Conservation (phyloP, 1,139 yeast species). For the Saccharomyces hybrid region DNA sequence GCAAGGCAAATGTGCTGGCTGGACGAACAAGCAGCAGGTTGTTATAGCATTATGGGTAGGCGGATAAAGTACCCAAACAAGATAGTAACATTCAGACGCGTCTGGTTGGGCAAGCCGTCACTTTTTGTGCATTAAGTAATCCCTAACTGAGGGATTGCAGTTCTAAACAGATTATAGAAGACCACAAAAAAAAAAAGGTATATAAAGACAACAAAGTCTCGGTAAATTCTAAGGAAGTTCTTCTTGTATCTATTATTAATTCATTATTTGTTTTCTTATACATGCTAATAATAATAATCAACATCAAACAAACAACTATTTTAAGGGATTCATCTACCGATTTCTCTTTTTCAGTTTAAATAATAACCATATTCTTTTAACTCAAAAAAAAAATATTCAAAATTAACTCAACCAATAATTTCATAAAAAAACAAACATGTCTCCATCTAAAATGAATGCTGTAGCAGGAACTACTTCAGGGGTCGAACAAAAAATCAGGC, state of each 20-base stretch:
- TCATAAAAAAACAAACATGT: conserved; percentile 11
- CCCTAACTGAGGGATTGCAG: neutral
- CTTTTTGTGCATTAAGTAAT: neutral
- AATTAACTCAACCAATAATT: neutral
- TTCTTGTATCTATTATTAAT: no score
- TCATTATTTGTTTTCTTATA: no score
- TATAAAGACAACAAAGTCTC: neutral
- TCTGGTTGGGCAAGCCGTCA: neutral
- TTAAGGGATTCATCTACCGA: neutral
- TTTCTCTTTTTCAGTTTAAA: neutral
- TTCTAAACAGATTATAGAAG: neutral
- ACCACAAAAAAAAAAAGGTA: neutral
- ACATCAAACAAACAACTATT: neutral
- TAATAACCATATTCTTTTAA: neutral
- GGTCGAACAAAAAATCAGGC: conserved; percentile 28
- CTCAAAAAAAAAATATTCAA: neutral
- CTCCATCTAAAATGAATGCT: conserved; percentile 20
- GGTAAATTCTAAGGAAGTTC: neutral
- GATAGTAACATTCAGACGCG: neutral
- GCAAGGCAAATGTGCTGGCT: neutral
- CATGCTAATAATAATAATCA: no score
- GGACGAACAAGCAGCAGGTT: neutral
- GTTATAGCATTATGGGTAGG: neutral
- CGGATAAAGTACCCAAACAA: neutral
- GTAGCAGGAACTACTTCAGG: conserved; percentile 7